These are phyloP conservation scores for Clavulina sp. DNA, from an alignment of 768 basidiomycete species.

Conservation along the genomic window DNA sequence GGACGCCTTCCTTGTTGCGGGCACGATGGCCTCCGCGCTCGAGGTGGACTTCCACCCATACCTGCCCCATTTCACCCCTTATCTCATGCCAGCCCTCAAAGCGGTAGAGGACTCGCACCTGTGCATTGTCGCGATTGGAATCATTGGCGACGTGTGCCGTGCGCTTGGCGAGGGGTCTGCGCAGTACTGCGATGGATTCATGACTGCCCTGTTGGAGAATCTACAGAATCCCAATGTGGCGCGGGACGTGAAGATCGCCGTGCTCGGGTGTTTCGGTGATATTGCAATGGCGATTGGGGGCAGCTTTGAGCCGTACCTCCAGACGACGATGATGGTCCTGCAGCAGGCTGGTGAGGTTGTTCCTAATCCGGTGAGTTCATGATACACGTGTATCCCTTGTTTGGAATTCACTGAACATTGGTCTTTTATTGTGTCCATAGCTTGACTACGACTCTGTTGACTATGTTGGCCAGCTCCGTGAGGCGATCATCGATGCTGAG, in stretches of 20 bases:
- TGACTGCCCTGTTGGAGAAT: conserved; percentile 82
- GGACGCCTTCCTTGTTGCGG: conserved; percentile 89
- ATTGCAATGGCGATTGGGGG: conserved; percentile 83
- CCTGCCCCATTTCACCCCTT: conserved; percentile 70
- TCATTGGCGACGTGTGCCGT: conserved; percentile 92
- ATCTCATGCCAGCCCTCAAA: conserved; percentile 74
- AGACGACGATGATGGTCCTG: conserved; percentile 80
- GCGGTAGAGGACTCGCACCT: conserved; percentile 90
- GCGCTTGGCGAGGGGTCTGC: conserved; percentile 72
- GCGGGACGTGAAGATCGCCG: conserved; percentile 91
- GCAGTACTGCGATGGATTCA: conserved; percentile 74
- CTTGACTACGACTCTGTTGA: conserved; percentile 83
- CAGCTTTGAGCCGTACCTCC: conserved; percentile 73
- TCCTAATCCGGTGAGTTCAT: conserved; percentile 57
- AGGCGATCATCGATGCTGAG: conserved; percentile 93
- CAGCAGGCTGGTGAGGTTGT: conserved; percentile 78
- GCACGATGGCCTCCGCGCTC: conserved; percentile 68
- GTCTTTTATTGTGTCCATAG: conserved; percentile 21
- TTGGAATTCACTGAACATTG: not conserved
- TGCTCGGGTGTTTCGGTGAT: conserved; percentile 90
- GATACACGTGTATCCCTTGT: not conserved
- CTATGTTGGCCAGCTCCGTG: conserved; percentile 75
- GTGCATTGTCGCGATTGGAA: conserved; percentile 87
- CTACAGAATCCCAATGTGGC: conserved; percentile 80
- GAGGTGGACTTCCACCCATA: conserved; percentile 68